phyloP scores from a whole-genome alignment of 768 basidiomycete genomes.

The Collybia sordida region DNA sequence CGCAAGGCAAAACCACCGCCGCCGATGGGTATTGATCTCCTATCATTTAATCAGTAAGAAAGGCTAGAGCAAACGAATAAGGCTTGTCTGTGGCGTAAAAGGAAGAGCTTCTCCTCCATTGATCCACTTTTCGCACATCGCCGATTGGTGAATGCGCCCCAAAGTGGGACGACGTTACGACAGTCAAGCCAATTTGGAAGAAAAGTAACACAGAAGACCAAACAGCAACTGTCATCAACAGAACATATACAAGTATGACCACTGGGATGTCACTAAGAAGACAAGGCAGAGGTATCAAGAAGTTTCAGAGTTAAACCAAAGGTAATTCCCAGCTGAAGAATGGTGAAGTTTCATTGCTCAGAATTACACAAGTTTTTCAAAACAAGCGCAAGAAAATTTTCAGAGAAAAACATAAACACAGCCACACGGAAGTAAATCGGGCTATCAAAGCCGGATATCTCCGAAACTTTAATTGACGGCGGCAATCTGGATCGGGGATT shows the following conservation, averaged over 20 bases:
- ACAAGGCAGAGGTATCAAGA: too few relatives aligned
- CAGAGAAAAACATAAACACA: conserved; percentile 1
- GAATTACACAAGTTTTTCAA: not conserved
- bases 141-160: not conserved
- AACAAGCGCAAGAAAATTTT: not conserved
- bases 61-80: not conserved
- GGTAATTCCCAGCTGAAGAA: too few relatives aligned
- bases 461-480: conserved; percentile 10
- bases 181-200: conserved; percentile 8
- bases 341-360: too few relatives aligned
- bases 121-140: conserved; percentile 2
- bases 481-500: conserved; percentile 12
- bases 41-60: not conserved
- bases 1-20: too few relatives aligned
- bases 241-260: not conserved
- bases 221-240: not conserved
- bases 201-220: conserved; percentile 2
- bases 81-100: conserved; percentile 2
- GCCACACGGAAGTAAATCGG: conserved; percentile 21
- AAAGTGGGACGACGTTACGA: not conserved
- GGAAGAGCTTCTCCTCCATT: conserved; percentile 3
- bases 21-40: not conserved
- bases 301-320: too few relatives aligned
- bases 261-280: not conserved
- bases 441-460: conserved; percentile 11